A percentile compares a stretch with the other conserved stretches of the same genome.
These are phyloP conservation scores for Aspergillus wentii DNA, from an alignment of 495 filamentous ascomycete species.

Conservation along the genomic window DNA sequence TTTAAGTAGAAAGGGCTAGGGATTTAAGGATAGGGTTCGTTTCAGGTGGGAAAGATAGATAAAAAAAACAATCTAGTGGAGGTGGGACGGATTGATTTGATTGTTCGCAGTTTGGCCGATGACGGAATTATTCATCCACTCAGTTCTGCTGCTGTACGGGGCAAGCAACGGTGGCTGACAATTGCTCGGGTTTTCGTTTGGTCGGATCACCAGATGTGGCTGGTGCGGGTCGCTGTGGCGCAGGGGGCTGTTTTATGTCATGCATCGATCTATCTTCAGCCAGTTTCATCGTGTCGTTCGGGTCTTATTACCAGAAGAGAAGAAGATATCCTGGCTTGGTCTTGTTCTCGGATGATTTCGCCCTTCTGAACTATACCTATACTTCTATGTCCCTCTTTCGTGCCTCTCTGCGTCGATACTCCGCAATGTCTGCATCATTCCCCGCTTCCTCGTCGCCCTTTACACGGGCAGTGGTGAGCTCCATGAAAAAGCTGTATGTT, in stretches of 20 bases:
- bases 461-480: constrained; percentile 69
- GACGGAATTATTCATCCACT: constrained; percentile 8
- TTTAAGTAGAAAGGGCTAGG: neutral
- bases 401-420: constrained; percentile 16
- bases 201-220: constrained; percentile 4
- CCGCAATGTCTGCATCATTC: constrained; percentile 27
- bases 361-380: too few species aligned
- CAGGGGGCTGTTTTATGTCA: neutral
- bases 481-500: constrained; percentile 76
- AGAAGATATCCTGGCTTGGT: too few species aligned
- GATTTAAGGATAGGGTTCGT: neutral
- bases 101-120: too few species aligned
- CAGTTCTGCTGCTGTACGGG: neutral
- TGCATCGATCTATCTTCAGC: neutral
- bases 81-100: too few species aligned
- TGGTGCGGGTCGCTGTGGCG: constrained; percentile 10
- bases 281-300: neutral
- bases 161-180: neutral
- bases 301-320: too few species aligned
- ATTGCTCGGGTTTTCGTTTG: neutral
- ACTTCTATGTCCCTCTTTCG: constrained; percentile 14
- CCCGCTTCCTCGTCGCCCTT: constrained; percentile 54
- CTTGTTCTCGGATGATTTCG: too few species aligned
- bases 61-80: neutral
- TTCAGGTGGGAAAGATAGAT: neutral